phyloP scores from a whole-genome alignment of 768 basidiomycete genomes.

The Pholiota conissans region DNA sequence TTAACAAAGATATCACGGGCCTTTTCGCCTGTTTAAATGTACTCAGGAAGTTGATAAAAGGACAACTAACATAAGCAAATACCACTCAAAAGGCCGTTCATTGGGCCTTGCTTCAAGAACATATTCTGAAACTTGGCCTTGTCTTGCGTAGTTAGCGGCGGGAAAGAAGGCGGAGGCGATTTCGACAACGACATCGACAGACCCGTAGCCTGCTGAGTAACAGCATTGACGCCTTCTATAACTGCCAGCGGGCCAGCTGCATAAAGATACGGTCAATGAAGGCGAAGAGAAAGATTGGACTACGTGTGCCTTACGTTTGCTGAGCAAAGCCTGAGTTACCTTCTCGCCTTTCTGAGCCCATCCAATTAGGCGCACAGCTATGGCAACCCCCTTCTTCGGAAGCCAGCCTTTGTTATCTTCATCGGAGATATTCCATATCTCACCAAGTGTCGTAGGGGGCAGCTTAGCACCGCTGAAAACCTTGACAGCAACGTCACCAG shows the following conservation, averaged over 20 bases:
- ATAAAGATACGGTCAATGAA: conserved; percentile 12
- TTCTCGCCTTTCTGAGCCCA: conserved; percentile 88
- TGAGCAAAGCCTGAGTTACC: conserved; percentile 58
- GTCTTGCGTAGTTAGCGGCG: conserved; percentile 77
- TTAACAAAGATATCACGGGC: conserved; percentile 90
- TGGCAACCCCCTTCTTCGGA: conserved; percentile 82
- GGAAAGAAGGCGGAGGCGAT: conserved; percentile 62
- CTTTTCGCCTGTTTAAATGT: conserved; percentile 65
- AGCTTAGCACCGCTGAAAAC: conserved; percentile 86
- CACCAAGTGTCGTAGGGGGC: conserved; percentile 74
- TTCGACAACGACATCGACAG: conserved; percentile 57
- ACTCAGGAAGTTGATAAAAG: not conserved
- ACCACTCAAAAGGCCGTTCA: conserved; percentile 81
- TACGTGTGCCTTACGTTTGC: conserved; percentile 60
- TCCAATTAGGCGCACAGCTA: conserved; percentile 89
- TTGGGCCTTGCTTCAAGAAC: conserved; percentile 71
- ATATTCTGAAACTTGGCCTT: conserved; percentile 79
- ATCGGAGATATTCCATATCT: conserved; percentile 94
- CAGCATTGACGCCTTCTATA: conserved; percentile 67
- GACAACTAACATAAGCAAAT: not conserved
- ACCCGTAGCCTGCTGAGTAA: conserved; percentile 61
- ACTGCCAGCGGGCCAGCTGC: conserved; percentile 83
- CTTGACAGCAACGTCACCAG: conserved; percentile 88
- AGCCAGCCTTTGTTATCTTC: conserved; percentile 93
- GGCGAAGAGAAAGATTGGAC: conserved; percentile 2